These are phyloP conservation scores for Zygosaccharomyces bailii DNA, from an alignment of 805 yeast genomes.

Conservation along the genomic window DNA sequence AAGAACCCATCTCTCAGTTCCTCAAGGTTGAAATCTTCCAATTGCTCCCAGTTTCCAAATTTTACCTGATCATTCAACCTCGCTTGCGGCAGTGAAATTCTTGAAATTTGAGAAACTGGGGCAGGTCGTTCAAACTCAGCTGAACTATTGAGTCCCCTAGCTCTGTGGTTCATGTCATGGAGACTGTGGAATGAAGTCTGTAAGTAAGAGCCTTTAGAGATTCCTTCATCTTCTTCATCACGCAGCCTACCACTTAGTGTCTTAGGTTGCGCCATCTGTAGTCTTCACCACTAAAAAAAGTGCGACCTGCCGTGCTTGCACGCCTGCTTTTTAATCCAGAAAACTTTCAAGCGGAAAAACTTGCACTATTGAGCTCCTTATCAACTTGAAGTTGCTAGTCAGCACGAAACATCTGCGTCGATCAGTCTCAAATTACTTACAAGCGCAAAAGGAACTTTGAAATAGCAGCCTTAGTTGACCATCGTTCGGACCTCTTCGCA, in stretches of 20 bases:
- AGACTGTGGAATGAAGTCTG: conserved; percentile 24
- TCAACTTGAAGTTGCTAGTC: not conserved
- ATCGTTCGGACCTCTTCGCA: not conserved
- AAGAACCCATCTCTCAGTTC: conserved; percentile 49
- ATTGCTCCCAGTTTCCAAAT: conserved; percentile 31
- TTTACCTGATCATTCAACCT: conserved; percentile 31
- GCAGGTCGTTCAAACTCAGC: conserved; percentile 3
- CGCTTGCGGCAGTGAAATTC: conserved; percentile 38
- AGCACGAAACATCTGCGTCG: not conserved
- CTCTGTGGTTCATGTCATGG: conserved; percentile 13
- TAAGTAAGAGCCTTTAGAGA: conserved; percentile 30
- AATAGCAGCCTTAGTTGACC: not conserved
- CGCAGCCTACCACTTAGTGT: not conserved
- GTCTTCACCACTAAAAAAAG: not conserved
- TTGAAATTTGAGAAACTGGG: conserved; percentile 22
- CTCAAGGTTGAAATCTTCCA: conserved; percentile 39
- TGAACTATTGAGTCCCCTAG: not conserved
- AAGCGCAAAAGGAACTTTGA: not conserved
- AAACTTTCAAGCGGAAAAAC: not conserved
- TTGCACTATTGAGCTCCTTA: not conserved
- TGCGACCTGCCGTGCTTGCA: not conserved
- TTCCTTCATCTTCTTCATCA: conserved; percentile 4
- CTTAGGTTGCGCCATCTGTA: not conserved
- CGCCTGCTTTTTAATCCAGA: not conserved
- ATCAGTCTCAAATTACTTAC: not conserved